Percentiles rank a stretch among this genome's conserved stretches.
phyloP scores from a whole-genome alignment of 1,139 yeast genomes.

The Taiozyma sp. region DNA sequence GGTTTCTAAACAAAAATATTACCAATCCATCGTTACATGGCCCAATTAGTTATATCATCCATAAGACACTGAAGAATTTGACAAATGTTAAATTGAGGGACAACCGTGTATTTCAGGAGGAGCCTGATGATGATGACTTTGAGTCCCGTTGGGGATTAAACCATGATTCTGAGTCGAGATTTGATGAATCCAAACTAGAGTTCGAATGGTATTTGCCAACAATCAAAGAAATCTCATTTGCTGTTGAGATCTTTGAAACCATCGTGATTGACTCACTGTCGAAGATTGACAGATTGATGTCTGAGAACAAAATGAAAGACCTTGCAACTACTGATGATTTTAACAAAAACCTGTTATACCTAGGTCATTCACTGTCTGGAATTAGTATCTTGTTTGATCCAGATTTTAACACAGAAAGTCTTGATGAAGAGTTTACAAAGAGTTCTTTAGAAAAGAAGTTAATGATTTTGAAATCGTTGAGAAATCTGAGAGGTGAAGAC shows the following conservation, averaged over 20 bases:
- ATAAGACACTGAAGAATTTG: constrained; percentile 60
- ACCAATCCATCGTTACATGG: constrained; percentile 58
- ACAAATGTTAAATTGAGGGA: constrained; percentile 57
- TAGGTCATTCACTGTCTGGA: constrained; percentile 67
- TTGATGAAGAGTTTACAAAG: constrained; percentile 14
- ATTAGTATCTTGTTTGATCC: constrained; percentile 76
- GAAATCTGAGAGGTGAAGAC: constrained; percentile 27
- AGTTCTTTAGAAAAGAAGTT: constrained; percentile 27
- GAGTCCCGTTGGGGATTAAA: constrained; percentile 70
- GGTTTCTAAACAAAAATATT: constrained; percentile 48
- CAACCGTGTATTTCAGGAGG: constrained; percentile 44
- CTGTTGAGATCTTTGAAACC: constrained; percentile 51
- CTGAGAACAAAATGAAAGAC: constrained; percentile 1
- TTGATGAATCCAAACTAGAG: constrained; percentile 37
- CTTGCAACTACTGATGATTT: constrained; percentile 39
- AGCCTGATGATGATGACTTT: constrained; percentile 28
- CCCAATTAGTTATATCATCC: constrained; percentile 44
- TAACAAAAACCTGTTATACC: constrained; percentile 47
- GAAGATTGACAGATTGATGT: constrained; percentile 33
- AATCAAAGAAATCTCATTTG: constrained; percentile 50
- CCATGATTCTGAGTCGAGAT: constrained; percentile 45
- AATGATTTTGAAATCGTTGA: constrained; percentile 28
- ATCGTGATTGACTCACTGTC: constrained; percentile 42
- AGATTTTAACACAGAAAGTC: constrained; percentile 29
- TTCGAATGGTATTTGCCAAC: constrained; percentile 78